Evolutionary conservation across 2,329 filamentous ascomycete genomes (phyloP).

Genomic region (Esteya vermicola): DNA sequence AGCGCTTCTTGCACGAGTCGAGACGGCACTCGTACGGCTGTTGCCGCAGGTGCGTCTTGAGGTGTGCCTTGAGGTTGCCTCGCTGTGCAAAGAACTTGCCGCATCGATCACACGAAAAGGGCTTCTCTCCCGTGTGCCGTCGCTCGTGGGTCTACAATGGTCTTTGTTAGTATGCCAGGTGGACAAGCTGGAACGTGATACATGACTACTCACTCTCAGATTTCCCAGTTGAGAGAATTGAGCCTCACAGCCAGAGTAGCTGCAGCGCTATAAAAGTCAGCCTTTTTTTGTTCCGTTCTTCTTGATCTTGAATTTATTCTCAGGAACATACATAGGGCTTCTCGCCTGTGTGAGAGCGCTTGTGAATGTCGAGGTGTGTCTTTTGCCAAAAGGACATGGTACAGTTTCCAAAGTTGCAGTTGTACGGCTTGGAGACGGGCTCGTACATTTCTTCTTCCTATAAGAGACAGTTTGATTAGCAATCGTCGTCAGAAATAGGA

Average conservation of each 20-base stretch:
- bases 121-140: constrained; percentile 75
- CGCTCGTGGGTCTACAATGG: constrained; percentile 60
- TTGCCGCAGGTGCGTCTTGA: constrained; percentile 61
- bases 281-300: too few relatives aligned
- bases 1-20: constrained; percentile 73
- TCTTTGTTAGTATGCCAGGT: neutral
- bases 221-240: constrained; percentile 85
- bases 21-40: constrained; percentile 74
- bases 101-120: constrained; percentile 67
- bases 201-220: constrained; percentile 55
- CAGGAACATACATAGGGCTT: constrained; percentile 86
- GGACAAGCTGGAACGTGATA: too few relatives aligned
- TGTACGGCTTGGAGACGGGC: constrained; percentile 12
- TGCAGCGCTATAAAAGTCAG: too few relatives aligned
- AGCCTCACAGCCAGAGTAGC: constrained; percentile 43
- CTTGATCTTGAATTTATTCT: too few relatives aligned
- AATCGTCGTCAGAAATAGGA: too few relatives aligned
- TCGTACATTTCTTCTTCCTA: constrained; percentile 3
- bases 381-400: constrained; percentile 78
- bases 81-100: constrained; percentile 73
- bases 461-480: neutral
- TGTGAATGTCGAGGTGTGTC: constrained; percentile 85
- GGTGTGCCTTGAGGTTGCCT: constrained; percentile 73
- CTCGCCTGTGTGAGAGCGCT: constrained; percentile 72
- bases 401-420: constrained; percentile 62